Percentiles rank a stretch among this genome's conserved stretches.
These are phyloP conservation scores for Cercis canadensis DNA, from an alignment of 306 rosid species.

Conservation along the genomic window DNA sequence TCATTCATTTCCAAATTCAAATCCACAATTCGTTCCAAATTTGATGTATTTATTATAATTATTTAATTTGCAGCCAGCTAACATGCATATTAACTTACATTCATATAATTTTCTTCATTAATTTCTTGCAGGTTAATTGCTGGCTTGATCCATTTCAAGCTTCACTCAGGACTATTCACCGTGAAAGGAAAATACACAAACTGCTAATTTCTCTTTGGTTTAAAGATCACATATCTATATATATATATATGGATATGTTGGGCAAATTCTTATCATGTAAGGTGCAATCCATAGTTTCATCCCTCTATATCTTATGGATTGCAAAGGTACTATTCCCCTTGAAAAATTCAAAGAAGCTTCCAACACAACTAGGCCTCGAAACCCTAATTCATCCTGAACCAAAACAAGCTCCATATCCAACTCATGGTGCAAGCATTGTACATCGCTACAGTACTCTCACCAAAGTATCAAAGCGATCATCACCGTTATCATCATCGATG, in stretches of 20 bases:
- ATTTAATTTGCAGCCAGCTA: constrained; percentile 19
- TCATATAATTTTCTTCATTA: background rate
- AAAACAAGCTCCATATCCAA: background rate
- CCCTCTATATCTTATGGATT: constrained; percentile 36
- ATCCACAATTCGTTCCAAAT: constrained; percentile 1
- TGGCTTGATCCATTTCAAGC: background rate
- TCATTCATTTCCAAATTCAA: constrained; percentile 8
- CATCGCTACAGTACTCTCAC: constrained; percentile 27
- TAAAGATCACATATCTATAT: too few species aligned
- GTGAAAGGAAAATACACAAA: too few species aligned
- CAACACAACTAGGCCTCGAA: constrained; percentile 48
- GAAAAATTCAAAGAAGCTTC: constrained; percentile 17
- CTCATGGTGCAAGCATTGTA: constrained; percentile 13
- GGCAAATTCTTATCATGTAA: constrained; percentile 28
- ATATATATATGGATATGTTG: constrained; percentile 36
- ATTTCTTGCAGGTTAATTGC: constrained; percentile 28
- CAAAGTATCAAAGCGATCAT: background rate
- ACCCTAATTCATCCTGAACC: constrained; percentile 44
- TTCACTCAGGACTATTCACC: too few species aligned
- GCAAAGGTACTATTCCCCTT: constrained; percentile 19
- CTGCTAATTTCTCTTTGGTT: too few species aligned
- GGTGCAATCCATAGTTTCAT: constrained; percentile 39
- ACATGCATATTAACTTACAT: background rate
- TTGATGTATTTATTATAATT: constrained; percentile 9
- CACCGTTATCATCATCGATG: background rate